Evolutionary conservation across 1,284 basidiomycete genomes (phyloP).

Genomic region (Hemileia vastatrix): DNA sequence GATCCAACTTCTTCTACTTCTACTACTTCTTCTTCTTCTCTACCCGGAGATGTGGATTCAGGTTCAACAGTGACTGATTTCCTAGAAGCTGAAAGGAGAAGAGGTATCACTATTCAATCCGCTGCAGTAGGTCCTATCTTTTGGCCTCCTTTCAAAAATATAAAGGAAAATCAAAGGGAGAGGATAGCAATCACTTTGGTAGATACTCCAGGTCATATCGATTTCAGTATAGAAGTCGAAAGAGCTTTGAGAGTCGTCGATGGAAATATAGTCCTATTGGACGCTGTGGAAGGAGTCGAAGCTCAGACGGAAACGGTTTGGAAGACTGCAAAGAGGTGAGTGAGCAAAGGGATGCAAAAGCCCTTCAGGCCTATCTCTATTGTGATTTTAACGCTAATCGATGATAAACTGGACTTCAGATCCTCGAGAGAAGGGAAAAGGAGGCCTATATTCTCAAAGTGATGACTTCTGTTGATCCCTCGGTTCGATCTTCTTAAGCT

Average conservation of each 20-base stretch:
- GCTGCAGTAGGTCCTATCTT: constrained; percentile 83
- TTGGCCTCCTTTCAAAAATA: constrained; percentile 50
- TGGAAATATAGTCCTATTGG: constrained; percentile 74
- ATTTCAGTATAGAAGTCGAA: constrained; percentile 91
- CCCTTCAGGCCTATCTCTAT: background rate
- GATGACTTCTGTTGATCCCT: no score
- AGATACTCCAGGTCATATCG: constrained; percentile 82
- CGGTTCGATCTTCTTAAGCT: no score
- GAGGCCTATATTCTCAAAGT: no score
- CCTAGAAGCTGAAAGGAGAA: constrained; percentile 72
- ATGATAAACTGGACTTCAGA: no score
- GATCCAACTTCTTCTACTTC: constrained; percentile 9
- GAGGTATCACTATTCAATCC: constrained; percentile 83
- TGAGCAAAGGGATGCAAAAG: no score
- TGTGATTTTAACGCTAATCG: background rate
- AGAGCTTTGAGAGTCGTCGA: constrained; percentile 80
- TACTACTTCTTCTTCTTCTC: constrained; percentile 20
- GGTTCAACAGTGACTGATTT: constrained; percentile 87
- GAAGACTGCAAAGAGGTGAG: constrained; percentile 70
- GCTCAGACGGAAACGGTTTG: constrained; percentile 80
- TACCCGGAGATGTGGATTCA: constrained; percentile 75
- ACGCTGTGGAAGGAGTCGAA: constrained; percentile 83
- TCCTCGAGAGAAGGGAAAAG: no score
- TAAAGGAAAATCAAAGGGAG: no score
- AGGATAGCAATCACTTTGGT: constrained; percentile 76